phyloP scores from a whole-genome alignment of 2,329 filamentous ascomycete genomes.

The Gremmenia infestans region DNA sequence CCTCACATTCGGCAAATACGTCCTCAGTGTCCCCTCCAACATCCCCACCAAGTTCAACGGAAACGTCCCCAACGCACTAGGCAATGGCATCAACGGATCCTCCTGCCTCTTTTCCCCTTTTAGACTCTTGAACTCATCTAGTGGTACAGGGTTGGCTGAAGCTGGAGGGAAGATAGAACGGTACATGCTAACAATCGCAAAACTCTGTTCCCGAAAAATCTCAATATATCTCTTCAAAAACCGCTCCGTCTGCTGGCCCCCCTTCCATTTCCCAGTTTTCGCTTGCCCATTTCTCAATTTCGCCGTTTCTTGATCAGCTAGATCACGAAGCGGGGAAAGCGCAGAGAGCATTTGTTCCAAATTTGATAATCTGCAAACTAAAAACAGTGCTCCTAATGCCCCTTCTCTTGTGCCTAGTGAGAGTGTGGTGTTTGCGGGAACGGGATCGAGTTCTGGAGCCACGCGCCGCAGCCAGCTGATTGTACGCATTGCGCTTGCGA shows the following conservation, averaged over 20 bases:
- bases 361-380: constrained; percentile 79
- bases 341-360: constrained; percentile 76
- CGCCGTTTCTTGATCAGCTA: constrained; percentile 79
- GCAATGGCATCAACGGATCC: constrained; percentile 54
- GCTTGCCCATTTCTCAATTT: constrained; percentile 13
- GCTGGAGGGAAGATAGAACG: constrained; percentile 73
- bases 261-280: constrained; percentile 45
- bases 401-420: constrained; percentile 46
- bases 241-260: constrained; percentile 87
- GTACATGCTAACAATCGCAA: constrained; percentile 92
- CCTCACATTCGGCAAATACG: constrained; percentile 75
- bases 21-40: constrained; percentile 68
- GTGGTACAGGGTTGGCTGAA: constrained; percentile 14
- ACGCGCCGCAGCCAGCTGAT: constrained; percentile 87
- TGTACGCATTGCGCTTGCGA: constrained; percentile 85
- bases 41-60: constrained; percentile 78
- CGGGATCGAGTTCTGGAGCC: constrained; percentile 67
- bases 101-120: constrained; percentile 18
- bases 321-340: constrained; percentile 75
- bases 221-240: constrained; percentile 95
- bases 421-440: constrained; percentile 22
- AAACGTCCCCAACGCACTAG: constrained; percentile 76
- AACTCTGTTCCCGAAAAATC: constrained; percentile 95
- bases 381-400: constrained; percentile 74
- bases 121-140: constrained; percentile 14